Percentiles rank a stretch among this genome's conserved stretches.
Evolutionary conservation across 371 early-diverging fungal genomes (phyloP).

Genomic region (Syncephalis fuscata): DNA sequence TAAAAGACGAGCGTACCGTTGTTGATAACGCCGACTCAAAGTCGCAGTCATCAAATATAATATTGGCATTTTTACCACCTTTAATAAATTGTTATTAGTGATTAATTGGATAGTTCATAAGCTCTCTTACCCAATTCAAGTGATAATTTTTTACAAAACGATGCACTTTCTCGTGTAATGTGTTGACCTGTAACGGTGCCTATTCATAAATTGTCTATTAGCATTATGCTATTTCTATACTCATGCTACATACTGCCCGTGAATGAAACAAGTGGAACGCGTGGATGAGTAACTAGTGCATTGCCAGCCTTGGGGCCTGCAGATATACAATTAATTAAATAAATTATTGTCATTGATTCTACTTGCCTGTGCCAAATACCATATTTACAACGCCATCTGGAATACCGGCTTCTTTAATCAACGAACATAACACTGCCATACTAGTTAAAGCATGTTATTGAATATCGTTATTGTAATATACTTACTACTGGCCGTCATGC

Average conservation of each 20-base stretch:
- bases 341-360: background rate
- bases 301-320: slow-evolving; percentile 30
- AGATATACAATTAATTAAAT: background rate
- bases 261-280: slow-evolving; percentile 52
- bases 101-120: background rate
- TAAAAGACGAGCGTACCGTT: slow-evolving; percentile 31
- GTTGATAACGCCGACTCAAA: slow-evolving; percentile 35
- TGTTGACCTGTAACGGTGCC: slow-evolving; percentile 48
- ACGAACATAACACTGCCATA: slow-evolving; percentile 24
- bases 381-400: slow-evolving; percentile 64
- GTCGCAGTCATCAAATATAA: slow-evolving; percentile 56
- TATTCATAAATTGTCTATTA: background rate
- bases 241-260: slow-evolving; percentile 34
- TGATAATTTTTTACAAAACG: slow-evolving; percentile 42
- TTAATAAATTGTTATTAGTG: slow-evolving; percentile 9
- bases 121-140: slow-evolving; percentile 31
- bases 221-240: background rate
- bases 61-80: slow-evolving; percentile 55
- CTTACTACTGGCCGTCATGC: slow-evolving; percentile 33
- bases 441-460: background rate
- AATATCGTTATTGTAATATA: background rate
- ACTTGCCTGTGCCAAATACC: slow-evolving; percentile 47
- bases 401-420: slow-evolving; percentile 42
- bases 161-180: slow-evolving; percentile 27
- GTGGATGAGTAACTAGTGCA: slow-evolving; percentile 39